Evolutionary conservation across 345 rosid genomes (phyloP).

Genomic region (Nasturtium officinale): DNA sequence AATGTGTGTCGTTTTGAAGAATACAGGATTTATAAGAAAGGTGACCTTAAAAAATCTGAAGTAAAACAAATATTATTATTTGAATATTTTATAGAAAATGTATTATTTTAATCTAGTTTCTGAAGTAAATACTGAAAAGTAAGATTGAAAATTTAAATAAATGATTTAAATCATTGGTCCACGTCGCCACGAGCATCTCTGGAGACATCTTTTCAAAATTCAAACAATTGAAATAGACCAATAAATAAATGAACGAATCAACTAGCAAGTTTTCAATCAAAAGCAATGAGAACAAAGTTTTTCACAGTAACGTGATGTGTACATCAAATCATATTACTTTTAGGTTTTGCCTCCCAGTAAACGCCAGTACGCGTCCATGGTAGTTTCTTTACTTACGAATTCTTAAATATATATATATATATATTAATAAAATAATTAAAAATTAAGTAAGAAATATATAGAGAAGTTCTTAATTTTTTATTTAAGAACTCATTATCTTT

Average conservation of each 20-base stretch:
- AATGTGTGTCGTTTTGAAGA: background rate
- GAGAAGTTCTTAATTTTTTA: no score
- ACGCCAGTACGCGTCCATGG: background rate
- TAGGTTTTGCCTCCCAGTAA: background rate
- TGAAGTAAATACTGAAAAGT: background rate
- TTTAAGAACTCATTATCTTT: no score
- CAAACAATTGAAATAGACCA: background rate
- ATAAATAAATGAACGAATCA: background rate
- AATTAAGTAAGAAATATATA: no score
- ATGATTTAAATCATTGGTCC: background rate
- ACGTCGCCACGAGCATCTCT: background rate
- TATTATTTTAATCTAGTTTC: background rate
- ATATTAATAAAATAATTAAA: no score
- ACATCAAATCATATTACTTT: constrained; percentile 3
- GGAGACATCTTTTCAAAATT: background rate
- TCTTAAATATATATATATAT: no score
- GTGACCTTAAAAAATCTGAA: background rate
- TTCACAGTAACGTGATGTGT: background rate
- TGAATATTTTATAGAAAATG: background rate
- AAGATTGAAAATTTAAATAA: background rate
- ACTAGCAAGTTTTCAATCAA: background rate
- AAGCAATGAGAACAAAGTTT: background rate
- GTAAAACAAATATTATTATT: background rate
- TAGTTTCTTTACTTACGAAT: no score
- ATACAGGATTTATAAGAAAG: background rate